These are phyloP conservation scores for Zygosaccharomyces bisporus DNA, from an alignment of 805 yeast genomes.

Conservation along the genomic window DNA sequence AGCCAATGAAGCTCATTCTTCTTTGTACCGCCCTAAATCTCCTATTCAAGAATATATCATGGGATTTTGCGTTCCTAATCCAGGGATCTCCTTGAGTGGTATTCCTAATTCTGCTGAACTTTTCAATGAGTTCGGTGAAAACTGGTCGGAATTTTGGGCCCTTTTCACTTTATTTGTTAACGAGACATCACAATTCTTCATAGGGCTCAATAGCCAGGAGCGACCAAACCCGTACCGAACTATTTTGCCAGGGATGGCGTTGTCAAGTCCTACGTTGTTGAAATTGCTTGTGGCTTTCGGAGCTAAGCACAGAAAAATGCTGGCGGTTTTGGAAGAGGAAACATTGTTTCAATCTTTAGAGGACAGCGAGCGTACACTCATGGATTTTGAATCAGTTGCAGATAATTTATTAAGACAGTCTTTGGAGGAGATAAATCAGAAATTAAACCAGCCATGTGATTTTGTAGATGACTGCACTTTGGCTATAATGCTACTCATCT, in stretches of 20 bases:
- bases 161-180: conserved; percentile 60
- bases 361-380: conserved; percentile 2
- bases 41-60: neutral
- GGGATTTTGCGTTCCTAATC: neutral
- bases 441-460: conserved; percentile 27
- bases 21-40: neutral
- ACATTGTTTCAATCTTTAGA: conserved; percentile 1
- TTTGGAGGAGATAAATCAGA: conserved; percentile 9
- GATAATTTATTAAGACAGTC: conserved; percentile 12
- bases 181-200: conserved; percentile 56
- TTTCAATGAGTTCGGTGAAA: neutral
- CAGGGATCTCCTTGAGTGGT: neutral
- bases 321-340: conserved; percentile 2
- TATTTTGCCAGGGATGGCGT: conserved; percentile 64
- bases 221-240: conserved; percentile 64
- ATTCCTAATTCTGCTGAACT: neutral
- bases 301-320: conserved; percentile 39
- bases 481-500: conserved; percentile 55
- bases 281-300: conserved; percentile 54
- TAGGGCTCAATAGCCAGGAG: conserved; percentile 57
- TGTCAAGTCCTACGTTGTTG: conserved; percentile 49
- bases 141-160: conserved; percentile 42
- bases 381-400: conserved; percentile 1
- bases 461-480: conserved; percentile 49
- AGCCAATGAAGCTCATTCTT: neutral